phyloP scores from a whole-genome alignment of 2,329 filamentous ascomycete genomes.

The Trichoderma koningiopsis region DNA sequence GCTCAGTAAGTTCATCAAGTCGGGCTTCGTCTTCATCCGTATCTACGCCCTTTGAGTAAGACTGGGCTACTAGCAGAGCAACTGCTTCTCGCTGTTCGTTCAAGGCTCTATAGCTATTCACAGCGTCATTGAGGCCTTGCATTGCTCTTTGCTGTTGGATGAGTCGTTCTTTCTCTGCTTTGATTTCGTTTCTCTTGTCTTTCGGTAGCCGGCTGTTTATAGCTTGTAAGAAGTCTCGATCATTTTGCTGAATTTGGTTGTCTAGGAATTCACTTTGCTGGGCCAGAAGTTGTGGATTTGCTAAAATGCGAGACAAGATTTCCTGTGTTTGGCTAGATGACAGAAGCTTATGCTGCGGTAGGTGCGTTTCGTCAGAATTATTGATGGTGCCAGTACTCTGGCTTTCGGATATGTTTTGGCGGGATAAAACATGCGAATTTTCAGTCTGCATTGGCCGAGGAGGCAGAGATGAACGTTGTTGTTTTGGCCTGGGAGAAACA shows the following conservation, averaged over 20 bases:
- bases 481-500: background rate
- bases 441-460: background rate
- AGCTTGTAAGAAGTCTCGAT: conserved; percentile 49
- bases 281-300: conserved; percentile 39
- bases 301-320: conserved; percentile 37
- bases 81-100: conserved; percentile 49
- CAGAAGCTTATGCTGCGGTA: background rate
- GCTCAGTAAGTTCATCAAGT: conserved; percentile 51
- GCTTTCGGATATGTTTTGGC: background rate
- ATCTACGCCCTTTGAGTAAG: conserved; percentile 54
- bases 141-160: conserved; percentile 50
- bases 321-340: conserved; percentile 34
- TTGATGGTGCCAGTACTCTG: conserved; percentile 18
- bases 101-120: conserved; percentile 47
- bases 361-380: background rate
- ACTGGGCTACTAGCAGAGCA: conserved; percentile 50
- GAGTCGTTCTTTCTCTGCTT: conserved; percentile 52
- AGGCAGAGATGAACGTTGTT: background rate
- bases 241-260: conserved; percentile 50
- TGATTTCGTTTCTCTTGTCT: conserved; percentile 50
- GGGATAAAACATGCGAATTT: background rate
- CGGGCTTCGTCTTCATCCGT: conserved; percentile 55
- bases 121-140: conserved; percentile 44
- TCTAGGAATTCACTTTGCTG: conserved; percentile 44
- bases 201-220: conserved; percentile 51